These are phyloP conservation scores for Triadica sebifera DNA, from an alignment of 345 rosid genomes.

Conservation along the genomic window DNA sequence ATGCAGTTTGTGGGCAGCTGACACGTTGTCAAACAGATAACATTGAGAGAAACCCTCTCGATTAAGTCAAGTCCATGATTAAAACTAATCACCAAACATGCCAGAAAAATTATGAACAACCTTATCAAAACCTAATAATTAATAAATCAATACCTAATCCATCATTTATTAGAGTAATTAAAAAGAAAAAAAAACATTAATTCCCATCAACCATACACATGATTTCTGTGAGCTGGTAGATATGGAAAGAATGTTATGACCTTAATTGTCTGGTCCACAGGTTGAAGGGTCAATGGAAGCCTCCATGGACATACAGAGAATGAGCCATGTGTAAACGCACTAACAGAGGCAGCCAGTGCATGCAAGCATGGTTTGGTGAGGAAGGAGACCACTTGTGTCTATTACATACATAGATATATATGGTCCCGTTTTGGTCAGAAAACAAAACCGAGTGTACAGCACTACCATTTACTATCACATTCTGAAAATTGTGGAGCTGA, in stretches of 20 bases:
- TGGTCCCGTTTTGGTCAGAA: no score
- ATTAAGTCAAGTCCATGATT: conserved; percentile 12
- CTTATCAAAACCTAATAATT: neutral
- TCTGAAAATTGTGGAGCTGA: conserved; percentile 18
- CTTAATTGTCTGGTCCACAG: no score
- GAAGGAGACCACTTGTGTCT: no score
- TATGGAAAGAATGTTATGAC: neutral
- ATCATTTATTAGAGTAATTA: no score
- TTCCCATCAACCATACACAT: neutral
- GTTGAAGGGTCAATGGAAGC: no score
- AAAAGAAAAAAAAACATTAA: neutral
- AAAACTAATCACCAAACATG: conserved; percentile 10
- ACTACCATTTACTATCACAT: neutral
- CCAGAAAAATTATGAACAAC: neutral
- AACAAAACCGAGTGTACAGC: conserved; percentile 26
- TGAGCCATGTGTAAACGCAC: conserved; percentile 8
- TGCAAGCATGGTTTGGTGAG: no score
- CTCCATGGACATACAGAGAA: no score
- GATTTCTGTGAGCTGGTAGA: neutral
- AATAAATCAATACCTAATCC: no score
- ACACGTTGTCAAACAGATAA: neutral
- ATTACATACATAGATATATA: no score
- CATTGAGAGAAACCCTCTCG: neutral
- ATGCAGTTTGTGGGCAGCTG: neutral
- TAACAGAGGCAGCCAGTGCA: neutral